phyloP scores from a whole-genome alignment of 2,329 filamentous ascomycete species.

The Talaromyces amestolkiae region DNA sequence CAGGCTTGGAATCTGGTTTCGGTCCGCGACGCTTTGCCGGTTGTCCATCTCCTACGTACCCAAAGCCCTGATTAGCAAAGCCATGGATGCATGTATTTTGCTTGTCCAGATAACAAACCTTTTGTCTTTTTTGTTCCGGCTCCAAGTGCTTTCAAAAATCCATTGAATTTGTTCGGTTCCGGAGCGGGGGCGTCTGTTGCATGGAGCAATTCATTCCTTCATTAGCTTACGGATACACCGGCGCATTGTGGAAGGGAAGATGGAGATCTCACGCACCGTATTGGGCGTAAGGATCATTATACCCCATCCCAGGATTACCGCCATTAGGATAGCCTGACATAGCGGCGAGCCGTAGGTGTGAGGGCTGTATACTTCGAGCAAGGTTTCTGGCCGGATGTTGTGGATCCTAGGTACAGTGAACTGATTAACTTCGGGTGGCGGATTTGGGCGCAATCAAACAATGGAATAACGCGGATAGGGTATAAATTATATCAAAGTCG shows the following conservation, averaged over 20 bases:
- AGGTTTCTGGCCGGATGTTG: background rate
- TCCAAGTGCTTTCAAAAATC: constrained; percentile 63
- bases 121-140: constrained; percentile 70
- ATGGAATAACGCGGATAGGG: background rate
- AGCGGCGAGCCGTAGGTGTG: background rate
- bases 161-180: constrained; percentile 37
- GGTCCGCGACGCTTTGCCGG: constrained; percentile 85
- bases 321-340: constrained; percentile 13
- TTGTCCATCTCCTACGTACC: constrained; percentile 64
- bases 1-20: constrained; percentile 94
- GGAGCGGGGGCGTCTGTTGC: constrained; percentile 5
- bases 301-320: background rate
- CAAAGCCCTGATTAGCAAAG: constrained; percentile 10
- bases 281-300: constrained; percentile 11
- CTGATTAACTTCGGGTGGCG: background rate
- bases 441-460: background rate
- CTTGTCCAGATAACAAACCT: constrained; percentile 51
- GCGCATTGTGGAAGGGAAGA: background rate
- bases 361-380: background rate
- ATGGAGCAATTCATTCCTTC: background rate
- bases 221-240: background rate
- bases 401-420: background rate
- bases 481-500: background rate
- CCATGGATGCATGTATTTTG: background rate
- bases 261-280: constrained; percentile 6